A percentile compares a stretch with the other conserved stretches of the same genome.
These are phyloP conservation scores for Emergomyces pasteurianus DNA, from an alignment of 2,329 filamentous ascomycete species.

Conservation along the genomic window DNA sequence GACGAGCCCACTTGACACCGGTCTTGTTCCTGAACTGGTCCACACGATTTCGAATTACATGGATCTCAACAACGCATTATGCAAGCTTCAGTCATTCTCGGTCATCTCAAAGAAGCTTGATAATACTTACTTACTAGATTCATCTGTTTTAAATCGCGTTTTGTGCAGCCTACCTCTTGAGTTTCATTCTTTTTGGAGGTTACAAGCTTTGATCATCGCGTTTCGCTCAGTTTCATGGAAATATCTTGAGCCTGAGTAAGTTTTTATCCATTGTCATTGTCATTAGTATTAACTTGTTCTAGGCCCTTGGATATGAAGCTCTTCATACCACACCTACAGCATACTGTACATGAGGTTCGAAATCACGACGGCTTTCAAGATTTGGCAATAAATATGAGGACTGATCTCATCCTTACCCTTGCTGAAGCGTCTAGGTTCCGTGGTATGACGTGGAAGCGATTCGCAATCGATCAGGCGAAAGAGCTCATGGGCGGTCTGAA, in stretches of 20 bases:
- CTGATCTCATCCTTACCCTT: slow-evolving; percentile 1
- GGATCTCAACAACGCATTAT: background rate
- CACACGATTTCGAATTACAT: background rate
- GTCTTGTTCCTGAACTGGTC: slow-evolving; percentile 2
- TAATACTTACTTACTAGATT: background rate
- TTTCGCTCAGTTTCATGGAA: background rate
- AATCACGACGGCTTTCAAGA: background rate
- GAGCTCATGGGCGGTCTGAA: background rate
- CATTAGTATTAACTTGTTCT: background rate
- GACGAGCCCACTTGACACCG: background rate
- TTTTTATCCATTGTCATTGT: background rate
- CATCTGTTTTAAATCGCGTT: background rate
- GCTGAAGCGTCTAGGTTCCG: slow-evolving; percentile 2
- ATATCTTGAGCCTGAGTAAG: slow-evolving; percentile 1
- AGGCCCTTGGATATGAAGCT: background rate
- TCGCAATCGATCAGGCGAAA: slow-evolving; percentile 2
- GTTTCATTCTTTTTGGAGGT: slow-evolving; percentile 1
- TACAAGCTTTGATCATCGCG: slow-evolving; percentile 2
- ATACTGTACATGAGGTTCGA: background rate
- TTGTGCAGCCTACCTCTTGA: background rate
- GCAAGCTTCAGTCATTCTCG: background rate
- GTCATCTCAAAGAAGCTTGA: background rate
- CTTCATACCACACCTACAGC: background rate
- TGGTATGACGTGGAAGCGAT: slow-evolving; percentile 3
- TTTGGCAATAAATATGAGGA: background rate